Conservation (phyloP, 2,329 filamentous ascomycete species). For the Rosellinia necatrix region DNA sequence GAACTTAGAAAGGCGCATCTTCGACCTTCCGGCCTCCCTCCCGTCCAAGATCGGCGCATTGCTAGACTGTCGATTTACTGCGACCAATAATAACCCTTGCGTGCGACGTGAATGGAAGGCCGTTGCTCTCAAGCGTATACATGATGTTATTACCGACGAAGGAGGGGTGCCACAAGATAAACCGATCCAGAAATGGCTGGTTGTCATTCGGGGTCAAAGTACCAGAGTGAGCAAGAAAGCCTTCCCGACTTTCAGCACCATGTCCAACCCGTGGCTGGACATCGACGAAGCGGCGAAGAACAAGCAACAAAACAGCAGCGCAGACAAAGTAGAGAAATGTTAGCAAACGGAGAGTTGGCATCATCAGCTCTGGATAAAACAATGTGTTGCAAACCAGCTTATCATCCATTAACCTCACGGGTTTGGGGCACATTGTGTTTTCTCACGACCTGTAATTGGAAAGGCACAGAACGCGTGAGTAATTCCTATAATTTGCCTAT, state of each 20-base stretch:
- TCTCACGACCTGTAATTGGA: no score
- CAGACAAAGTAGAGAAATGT: no score
- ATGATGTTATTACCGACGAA: slow-evolving; percentile 17
- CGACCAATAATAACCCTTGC: slow-evolving; percentile 28
- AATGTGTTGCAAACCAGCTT: no score
- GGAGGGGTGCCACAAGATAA: neutral
- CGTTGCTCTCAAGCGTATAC: slow-evolving; percentile 17
- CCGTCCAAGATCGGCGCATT: slow-evolving; percentile 28
- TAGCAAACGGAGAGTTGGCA: no score
- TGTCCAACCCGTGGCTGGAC: slow-evolving; percentile 28
- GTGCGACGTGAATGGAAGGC: slow-evolving; percentile 30
- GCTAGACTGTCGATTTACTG: slow-evolving; percentile 27
- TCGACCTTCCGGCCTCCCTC: slow-evolving; percentile 24
- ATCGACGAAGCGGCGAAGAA: slow-evolving; percentile 11
- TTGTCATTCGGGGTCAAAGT: slow-evolving; percentile 27
- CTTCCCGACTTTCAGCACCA: slow-evolving; percentile 24
- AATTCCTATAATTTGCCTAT: no score
- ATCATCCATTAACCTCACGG: no score
- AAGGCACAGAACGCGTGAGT: no score
- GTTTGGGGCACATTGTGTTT: no score
- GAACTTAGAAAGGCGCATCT: slow-evolving; percentile 23
- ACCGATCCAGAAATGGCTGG: slow-evolving; percentile 30
- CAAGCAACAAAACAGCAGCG: neutral
- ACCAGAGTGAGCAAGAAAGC: slow-evolving; percentile 19
- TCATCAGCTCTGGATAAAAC: no score